Conservation (phyloP, 1,139 yeast species). For the Fermentozyma sake region DNA sequence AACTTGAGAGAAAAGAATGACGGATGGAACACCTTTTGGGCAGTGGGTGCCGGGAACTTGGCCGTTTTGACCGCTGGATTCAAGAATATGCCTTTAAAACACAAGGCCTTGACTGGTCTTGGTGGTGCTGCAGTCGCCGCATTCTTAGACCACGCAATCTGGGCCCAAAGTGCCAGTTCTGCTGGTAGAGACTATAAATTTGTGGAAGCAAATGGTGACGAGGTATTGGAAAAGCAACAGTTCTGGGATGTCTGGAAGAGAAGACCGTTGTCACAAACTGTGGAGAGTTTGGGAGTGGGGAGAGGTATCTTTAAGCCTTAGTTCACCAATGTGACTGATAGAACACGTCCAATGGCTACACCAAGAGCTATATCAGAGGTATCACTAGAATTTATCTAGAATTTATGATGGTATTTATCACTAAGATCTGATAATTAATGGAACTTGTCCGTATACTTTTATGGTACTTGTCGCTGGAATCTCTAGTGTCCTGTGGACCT, state of each 20-base stretch:
- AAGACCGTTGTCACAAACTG: constrained; percentile 78
- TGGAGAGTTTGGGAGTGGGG: constrained; percentile 69
- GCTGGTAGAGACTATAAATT: constrained; percentile 37
- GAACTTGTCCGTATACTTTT: too few relatives aligned
- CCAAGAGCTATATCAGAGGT: too few relatives aligned
- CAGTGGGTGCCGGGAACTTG: constrained; percentile 41
- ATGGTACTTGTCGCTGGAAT: too few relatives aligned
- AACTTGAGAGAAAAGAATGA: constrained; percentile 47
- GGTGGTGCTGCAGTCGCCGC: constrained; percentile 40
- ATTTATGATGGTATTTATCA: too few relatives aligned
- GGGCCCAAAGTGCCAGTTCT: constrained; percentile 42
- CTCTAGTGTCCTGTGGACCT: too few relatives aligned
- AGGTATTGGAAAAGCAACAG: constrained; percentile 49
- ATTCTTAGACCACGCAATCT: constrained; percentile 35
- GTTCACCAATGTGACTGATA: too few relatives aligned
- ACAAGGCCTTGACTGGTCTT: constrained; percentile 39
- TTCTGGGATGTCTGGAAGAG: constrained; percentile 83
- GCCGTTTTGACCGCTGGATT: constrained; percentile 39
- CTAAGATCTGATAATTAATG: too few relatives aligned
- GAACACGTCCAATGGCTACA: too few relatives aligned
- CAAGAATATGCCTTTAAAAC: constrained; percentile 40
- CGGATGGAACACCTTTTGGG: constrained; percentile 49
- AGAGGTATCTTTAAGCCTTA: constrained; percentile 43
- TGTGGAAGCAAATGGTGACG: constrained; percentile 32
- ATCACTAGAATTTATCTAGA: too few relatives aligned